Evolutionary conservation across 2,329 filamentous ascomycete species (phyloP).

Genomic region (Nothophoma quercina): DNA sequence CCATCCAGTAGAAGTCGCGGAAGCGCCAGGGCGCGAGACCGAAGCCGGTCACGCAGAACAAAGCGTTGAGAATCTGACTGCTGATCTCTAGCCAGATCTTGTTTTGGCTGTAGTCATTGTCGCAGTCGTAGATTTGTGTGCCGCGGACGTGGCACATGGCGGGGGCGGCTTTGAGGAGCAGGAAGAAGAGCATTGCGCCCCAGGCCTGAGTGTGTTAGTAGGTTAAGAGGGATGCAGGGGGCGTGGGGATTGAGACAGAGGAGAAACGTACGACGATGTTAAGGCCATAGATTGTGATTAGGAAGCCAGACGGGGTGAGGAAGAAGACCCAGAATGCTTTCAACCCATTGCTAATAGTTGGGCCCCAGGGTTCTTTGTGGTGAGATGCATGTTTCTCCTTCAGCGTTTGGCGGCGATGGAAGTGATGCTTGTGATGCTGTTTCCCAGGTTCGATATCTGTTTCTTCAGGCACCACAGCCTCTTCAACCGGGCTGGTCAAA

Average conservation of each 20-base stretch:
- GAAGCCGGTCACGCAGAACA: conserved; percentile 87
- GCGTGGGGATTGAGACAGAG: too few species aligned
- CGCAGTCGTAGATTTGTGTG: too few species aligned
- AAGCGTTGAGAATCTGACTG: conserved; percentile 79
- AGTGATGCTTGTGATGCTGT: not conserved
- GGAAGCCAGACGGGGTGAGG: conserved; percentile 76
- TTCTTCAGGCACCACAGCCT: not conserved
- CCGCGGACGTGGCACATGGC: conserved; percentile 73
- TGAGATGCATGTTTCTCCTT: conserved; percentile 33
- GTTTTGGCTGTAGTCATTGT: conserved; percentile 74
- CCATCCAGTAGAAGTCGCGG: conserved; percentile 75
- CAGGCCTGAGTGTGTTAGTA: conserved; percentile 61
- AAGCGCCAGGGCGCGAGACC: conserved; percentile 84
- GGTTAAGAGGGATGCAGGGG: too few species aligned
- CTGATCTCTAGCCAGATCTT: conserved; percentile 85
- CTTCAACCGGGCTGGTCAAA: not conserved
- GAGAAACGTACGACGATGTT: conserved; percentile 66
- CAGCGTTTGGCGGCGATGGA: conserved; percentile 23
- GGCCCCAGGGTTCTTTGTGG: conserved; percentile 55
- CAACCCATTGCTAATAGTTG: conserved; percentile 65
- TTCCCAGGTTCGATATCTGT: not conserved
- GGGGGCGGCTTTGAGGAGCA: conserved; percentile 77
- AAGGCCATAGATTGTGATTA: conserved; percentile 78
- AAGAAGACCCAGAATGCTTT: conserved; percentile 75
- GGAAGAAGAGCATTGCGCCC: conserved; percentile 88